A percentile compares a stretch with the other conserved stretches of the same genome.
phyloP scores from a whole-genome alignment of 768 basidiomycete species.

The Trametes maxima region DNA sequence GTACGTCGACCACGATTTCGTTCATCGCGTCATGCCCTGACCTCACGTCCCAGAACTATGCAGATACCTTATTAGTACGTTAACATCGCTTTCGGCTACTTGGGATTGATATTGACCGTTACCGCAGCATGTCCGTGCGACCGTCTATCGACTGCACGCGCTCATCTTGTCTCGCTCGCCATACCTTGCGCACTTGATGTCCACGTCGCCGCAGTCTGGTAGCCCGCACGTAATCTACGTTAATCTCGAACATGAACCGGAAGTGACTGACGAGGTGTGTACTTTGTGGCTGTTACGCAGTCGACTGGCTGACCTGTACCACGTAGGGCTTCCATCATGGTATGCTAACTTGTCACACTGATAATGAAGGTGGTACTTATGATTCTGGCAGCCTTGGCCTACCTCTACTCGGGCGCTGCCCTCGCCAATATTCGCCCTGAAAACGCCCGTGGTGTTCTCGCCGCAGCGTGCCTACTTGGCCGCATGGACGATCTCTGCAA shows the following conservation, averaged over 20 bases:
- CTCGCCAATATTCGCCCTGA: constrained; percentile 67
- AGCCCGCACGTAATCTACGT: constrained; percentile 74
- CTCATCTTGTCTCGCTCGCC: constrained; percentile 89
- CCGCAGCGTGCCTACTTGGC: constrained; percentile 81
- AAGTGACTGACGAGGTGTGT: constrained; percentile 83
- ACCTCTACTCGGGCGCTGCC: constrained; percentile 76
- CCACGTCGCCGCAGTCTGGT: constrained; percentile 68
- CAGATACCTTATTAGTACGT: constrained; percentile 73
- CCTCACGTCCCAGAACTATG: constrained; percentile 61
- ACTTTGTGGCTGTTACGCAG: constrained; percentile 9
- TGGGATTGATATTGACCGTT: constrained; percentile 2
- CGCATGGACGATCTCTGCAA: constrained; percentile 86
- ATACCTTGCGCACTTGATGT: constrained; percentile 86
- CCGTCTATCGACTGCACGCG: constrained; percentile 76
- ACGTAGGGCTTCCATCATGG: constrained; percentile 54
- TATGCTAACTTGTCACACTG: background rate
- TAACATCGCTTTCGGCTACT: background rate
- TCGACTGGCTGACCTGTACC: constrained; percentile 2
- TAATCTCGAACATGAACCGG: constrained; percentile 74
- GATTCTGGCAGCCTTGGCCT: constrained; percentile 61
- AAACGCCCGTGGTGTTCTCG: constrained; percentile 85
- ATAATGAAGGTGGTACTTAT: background rate
- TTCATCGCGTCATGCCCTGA: background rate
- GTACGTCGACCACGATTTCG: constrained; percentile 47
- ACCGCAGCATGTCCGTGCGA: constrained; percentile 70